A percentile compares a stretch with the other conserved stretches of the same genome.
Conservation (phyloP, 441 rosid species). For the Kokia cookei region DNA sequence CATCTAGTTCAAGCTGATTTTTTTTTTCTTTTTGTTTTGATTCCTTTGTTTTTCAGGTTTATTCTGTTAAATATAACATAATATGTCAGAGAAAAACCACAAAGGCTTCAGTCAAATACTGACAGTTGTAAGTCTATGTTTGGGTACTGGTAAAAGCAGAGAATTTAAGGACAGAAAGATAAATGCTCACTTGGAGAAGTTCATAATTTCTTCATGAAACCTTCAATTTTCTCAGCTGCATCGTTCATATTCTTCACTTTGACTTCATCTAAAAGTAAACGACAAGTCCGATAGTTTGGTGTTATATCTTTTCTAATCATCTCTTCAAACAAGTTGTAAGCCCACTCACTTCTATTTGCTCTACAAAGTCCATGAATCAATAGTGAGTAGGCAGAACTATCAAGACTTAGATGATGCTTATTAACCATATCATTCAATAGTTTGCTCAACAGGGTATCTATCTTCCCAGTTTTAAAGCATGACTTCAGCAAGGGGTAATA, state of each 20-base stretch:
- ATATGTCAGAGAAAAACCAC: not conserved
- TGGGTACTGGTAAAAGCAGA: not conserved
- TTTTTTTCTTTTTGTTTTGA: not conserved
- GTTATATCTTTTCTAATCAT: slow-evolving; percentile 62
- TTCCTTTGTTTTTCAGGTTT: not conserved
- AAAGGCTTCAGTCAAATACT: not conserved
- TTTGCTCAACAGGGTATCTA: slow-evolving; percentile 40
- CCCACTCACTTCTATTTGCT: slow-evolving; percentile 57
- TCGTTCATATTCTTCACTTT: slow-evolving; percentile 43
- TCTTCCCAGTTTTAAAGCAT: slow-evolving; percentile 58
- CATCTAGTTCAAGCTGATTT: not conserved
- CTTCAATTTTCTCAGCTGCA: slow-evolving; percentile 47
- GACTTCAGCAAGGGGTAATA: slow-evolving; percentile 63
- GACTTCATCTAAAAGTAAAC: slow-evolving; percentile 59
- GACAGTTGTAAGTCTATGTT: not conserved
- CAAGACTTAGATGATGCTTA: slow-evolving; percentile 74
- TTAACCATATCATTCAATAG: slow-evolving; percentile 65
- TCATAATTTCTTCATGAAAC: slow-evolving; percentile 41
- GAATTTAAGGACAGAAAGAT: not conserved
- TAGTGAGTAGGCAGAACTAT: slow-evolving; percentile 59
- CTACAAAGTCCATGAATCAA: slow-evolving; percentile 73
- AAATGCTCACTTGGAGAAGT: not conserved
- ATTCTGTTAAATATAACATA: not conserved
- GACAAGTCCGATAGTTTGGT: slow-evolving; percentile 56
- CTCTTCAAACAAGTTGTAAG: slow-evolving; percentile 61